phyloP scores from a whole-genome alignment of 2,329 filamentous ascomycete genomes.

The Aspergillus alliaceus region DNA sequence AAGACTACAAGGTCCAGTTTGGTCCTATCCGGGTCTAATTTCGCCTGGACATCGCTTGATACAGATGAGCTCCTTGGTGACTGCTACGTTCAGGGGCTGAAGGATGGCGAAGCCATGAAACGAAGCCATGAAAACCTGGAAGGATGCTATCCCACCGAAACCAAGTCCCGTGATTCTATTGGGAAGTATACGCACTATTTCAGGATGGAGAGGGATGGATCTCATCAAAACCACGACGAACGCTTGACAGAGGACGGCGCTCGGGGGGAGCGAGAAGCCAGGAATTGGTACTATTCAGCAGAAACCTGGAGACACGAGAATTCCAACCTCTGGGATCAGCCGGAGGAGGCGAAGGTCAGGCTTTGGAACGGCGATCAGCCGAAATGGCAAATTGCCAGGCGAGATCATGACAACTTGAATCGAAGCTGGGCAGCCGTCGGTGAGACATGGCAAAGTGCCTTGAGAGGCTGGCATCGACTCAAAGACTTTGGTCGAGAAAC shows the following conservation, averaged over 20 bases:
- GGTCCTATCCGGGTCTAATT: too few species aligned
- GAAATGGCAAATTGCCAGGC: not conserved
- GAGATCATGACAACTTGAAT: not conserved
- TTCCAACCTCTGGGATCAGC: not conserved
- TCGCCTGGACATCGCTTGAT: too few species aligned
- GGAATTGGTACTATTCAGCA: not conserved
- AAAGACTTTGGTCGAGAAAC: too few species aligned
- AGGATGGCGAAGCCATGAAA: not conserved
- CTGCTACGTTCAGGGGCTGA: not conserved
- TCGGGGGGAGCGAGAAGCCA: fast-evolving
- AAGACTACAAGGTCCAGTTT: too few species aligned
- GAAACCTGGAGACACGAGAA: not conserved
- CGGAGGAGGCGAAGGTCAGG: fast-evolving
- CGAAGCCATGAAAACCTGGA: not conserved
- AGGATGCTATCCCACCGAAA: not conserved
- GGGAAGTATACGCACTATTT: too few species aligned
- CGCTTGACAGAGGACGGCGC: not conserved
- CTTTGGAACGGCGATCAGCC: fast-evolving
- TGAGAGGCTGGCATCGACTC: not conserved
- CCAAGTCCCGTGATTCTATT: too few species aligned
- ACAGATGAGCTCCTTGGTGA: not conserved
- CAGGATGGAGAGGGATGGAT: too few species aligned
- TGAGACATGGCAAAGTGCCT: fast-evolving
- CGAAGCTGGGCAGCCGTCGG: not conserved
- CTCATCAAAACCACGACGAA: not conserved